A percentile compares a stretch with the other conserved stretches of the same genome.
Conservation (phyloP, 352 stramenopile genomes). For the Globisporangium rhizosaccharum region DNA sequence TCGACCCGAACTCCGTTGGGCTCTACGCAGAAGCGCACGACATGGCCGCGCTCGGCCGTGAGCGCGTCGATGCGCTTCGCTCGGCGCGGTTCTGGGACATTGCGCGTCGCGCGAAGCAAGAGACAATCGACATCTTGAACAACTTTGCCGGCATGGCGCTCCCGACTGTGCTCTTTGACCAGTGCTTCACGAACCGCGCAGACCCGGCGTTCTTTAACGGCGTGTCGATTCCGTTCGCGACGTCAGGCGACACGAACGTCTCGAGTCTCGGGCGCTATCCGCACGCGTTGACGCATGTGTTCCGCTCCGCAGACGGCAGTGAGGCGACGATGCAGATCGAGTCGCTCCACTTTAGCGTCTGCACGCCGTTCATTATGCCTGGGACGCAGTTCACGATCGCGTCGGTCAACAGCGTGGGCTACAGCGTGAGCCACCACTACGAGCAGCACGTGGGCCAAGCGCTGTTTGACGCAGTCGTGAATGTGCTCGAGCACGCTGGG, state of each 20-base stretch:
- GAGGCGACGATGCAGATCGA: too few species aligned
- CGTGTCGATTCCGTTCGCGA: conserved; percentile 1
- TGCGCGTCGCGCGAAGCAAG: conserved; percentile 8
- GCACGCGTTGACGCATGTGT: conserved; percentile 1
- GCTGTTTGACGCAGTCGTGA: too few species aligned
- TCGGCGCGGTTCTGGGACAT: conserved; percentile 9
- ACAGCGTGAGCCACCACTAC: too few species aligned
- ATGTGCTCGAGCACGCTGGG: too few species aligned
- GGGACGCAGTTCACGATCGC: neutral
- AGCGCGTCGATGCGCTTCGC: too few species aligned
- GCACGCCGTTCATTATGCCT: neutral
- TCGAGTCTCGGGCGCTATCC: conserved; percentile 9
- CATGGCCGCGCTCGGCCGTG: too few species aligned
- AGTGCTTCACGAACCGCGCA: neutral
- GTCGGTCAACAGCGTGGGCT: too few species aligned
- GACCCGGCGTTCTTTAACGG: neutral
- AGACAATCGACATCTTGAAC: conserved; percentile 3
- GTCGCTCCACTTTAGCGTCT: neutral
- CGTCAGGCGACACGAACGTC: neutral
- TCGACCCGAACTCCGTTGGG: too few species aligned
- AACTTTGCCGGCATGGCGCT: neutral
- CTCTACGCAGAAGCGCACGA: too few species aligned
- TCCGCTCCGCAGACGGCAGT: neutral
- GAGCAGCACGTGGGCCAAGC: too few species aligned
- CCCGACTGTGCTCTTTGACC: neutral